Conservation (phyloP, 192 early-diverging fungal species). For the Dimargaris verticillata region DNA sequence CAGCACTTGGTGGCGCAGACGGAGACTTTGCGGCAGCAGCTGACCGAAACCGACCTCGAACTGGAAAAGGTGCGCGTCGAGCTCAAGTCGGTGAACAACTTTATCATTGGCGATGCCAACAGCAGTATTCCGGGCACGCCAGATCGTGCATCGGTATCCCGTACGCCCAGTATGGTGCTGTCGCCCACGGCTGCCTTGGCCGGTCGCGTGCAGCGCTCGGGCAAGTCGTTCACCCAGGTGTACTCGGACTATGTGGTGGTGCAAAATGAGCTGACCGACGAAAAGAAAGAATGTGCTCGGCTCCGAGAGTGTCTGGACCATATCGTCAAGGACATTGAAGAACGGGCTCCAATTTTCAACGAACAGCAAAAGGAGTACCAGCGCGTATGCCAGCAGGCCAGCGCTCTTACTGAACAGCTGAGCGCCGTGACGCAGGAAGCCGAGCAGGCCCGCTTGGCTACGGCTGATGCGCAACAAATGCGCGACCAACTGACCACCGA, state of each 20-base stretch:
- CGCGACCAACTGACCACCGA: conserved; percentile 27
- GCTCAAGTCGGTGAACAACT: conserved; percentile 18
- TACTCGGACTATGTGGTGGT: conserved; percentile 39
- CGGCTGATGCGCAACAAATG: conserved; percentile 15
- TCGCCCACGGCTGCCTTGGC: conserved; percentile 40
- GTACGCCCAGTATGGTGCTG: conserved; percentile 16
- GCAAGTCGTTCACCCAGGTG: conserved; percentile 44
- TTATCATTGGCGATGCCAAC: conserved; percentile 14
- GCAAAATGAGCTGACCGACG: conserved; percentile 27
- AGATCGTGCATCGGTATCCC: neutral
- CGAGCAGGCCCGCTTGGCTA: conserved; percentile 16
- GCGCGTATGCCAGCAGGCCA: conserved; percentile 29
- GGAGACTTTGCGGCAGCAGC: conserved; percentile 11
- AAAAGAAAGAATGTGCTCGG: conserved; percentile 27
- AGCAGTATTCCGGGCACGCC: too few relatives aligned
- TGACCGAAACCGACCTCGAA: neutral
- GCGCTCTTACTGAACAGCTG: conserved; percentile 31
- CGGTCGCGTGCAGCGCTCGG: conserved; percentile 23
- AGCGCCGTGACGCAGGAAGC: conserved; percentile 22
- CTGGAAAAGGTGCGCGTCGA: conserved; percentile 13
- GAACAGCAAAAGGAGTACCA: conserved; percentile 39
- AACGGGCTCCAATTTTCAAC: conserved; percentile 37
- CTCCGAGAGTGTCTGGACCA: conserved; percentile 36
- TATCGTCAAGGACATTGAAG: conserved; percentile 39
- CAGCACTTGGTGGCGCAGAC: conserved; percentile 28